A percentile compares a stretch with the other conserved stretches of the same genome.
Conservation (phyloP, 495 filamentous ascomycete genomes). For the Terfezia boudieri region DNA sequence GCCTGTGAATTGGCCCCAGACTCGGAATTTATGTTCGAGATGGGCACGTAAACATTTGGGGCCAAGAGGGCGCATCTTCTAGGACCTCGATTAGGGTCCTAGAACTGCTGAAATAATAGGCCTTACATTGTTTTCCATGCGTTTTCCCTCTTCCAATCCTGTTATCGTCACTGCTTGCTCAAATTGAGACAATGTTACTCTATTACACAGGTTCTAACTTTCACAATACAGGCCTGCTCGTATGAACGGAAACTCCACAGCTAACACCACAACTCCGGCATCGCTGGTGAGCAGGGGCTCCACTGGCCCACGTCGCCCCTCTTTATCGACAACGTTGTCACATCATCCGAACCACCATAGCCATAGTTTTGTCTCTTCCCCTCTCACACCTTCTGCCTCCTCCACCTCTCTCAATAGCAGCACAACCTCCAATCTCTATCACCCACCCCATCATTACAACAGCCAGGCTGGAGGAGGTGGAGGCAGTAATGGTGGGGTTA, state of each 20-base stretch:
- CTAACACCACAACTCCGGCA: not conserved
- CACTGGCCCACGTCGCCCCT: slow-evolving; percentile 17
- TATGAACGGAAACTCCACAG: slow-evolving; percentile 13
- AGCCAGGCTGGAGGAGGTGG: slow-evolving; percentile 32
- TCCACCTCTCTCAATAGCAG: not conserved
- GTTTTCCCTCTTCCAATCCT: no score
- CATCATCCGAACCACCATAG: slow-evolving; percentile 30
- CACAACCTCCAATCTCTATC: slow-evolving; percentile 11
- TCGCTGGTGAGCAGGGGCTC: not conserved
- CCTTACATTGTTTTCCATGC: no score
- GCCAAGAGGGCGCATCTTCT: no score
- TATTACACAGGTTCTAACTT: no score
- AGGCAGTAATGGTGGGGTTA: slow-evolving; percentile 29
- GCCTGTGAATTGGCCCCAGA: no score
- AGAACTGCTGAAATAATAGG: no score
- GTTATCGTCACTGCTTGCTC: no score
- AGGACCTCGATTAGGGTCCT: no score
- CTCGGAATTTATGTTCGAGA: no score
- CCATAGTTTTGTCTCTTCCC: slow-evolving; percentile 18
- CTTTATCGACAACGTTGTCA: slow-evolving; percentile 31
- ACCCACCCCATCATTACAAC: slow-evolving; percentile 19
- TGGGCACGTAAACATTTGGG: no score
- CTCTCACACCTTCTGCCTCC: slow-evolving; percentile 27
- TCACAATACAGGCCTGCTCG: slow-evolving; percentile 11
- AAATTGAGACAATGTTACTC: no score